Conservation (phyloP, 106 monocot species). For the Hemerocallis citrina region DNA sequence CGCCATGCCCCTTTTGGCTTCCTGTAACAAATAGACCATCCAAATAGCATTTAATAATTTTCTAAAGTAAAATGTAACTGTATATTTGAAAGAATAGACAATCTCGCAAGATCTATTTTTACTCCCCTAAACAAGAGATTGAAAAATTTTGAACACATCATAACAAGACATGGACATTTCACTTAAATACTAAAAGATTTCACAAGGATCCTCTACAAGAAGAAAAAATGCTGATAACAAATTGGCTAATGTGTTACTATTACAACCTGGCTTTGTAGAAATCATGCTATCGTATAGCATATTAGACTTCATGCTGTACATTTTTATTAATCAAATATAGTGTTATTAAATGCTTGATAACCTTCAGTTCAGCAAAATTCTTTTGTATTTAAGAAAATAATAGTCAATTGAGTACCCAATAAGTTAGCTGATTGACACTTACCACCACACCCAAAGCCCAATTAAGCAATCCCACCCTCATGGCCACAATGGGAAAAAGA, state of each 20-base stretch:
- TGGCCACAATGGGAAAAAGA: too few relatives aligned
- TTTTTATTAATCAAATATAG: too few relatives aligned
- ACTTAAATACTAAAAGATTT: not conserved
- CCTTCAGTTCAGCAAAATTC: too few relatives aligned
- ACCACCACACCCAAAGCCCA: too few relatives aligned
- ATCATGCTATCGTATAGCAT: too few relatives aligned
- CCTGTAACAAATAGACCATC: slow-evolving; percentile 32
- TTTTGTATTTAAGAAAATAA: too few relatives aligned
- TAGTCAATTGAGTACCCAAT: not conserved
- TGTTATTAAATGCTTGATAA: too few relatives aligned
- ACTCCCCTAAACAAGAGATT: not conserved
- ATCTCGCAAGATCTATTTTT: too few relatives aligned
- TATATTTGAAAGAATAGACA: too few relatives aligned
- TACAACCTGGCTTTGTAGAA: not conserved
- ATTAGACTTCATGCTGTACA: not conserved
- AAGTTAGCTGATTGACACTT: not conserved
- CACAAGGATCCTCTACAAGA: not conserved
- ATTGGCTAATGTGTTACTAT: not conserved
- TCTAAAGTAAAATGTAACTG: not conserved
- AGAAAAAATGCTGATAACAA: not conserved
- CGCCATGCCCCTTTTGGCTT: slow-evolving; percentile 58
- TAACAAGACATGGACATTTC: not conserved
- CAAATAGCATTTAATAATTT: not conserved
- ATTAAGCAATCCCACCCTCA: too few relatives aligned
- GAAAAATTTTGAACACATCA: not conserved